phyloP scores from a whole-genome alignment of 2,329 filamentous ascomycete genomes.

The Epichloe gansuensis region DNA sequence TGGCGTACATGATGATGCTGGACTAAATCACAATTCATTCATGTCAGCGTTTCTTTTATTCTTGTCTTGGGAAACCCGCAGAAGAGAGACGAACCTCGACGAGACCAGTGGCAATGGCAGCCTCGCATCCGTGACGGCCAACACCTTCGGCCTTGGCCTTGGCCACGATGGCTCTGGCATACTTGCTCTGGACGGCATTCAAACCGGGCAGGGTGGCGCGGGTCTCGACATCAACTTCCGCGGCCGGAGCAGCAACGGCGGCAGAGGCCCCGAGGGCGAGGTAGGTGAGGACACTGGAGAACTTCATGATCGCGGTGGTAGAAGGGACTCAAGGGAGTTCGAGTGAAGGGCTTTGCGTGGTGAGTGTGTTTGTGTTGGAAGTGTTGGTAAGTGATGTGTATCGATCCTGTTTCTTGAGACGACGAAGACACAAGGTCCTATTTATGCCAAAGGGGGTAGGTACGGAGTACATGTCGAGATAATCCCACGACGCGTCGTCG shows the following conservation, averaged over 20 bases:
- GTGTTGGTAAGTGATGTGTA: too few species aligned
- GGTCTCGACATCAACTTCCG: slow-evolving; percentile 1
- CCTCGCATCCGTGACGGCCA: slow-evolving; percentile 11
- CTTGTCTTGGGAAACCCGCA: neutral
- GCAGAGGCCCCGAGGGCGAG: neutral
- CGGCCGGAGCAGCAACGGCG: neutral
- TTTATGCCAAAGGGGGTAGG: neutral
- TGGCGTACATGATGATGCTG: slow-evolving; percentile 11
- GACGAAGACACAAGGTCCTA: neutral
- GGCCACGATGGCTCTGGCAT: slow-evolving; percentile 12
- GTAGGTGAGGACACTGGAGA: neutral
- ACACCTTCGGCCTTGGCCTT: slow-evolving; percentile 8
- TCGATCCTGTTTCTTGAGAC: too few species aligned
- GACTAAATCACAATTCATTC: slow-evolving; percentile 5
- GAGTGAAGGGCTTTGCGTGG: neutral
- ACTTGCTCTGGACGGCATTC: slow-evolving; percentile 9
- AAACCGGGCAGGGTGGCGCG: slow-evolving; percentile 10
- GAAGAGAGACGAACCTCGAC: slow-evolving; percentile 9
- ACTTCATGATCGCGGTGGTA: slow-evolving; percentile 5
- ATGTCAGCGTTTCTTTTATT: neutral
- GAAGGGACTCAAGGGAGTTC: neutral
- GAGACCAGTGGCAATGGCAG: slow-evolving; percentile 11
- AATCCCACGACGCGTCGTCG: neutral
- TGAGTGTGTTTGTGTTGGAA: neutral
- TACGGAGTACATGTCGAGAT: neutral